These are phyloP conservation scores for Bothia castanella DNA, from an alignment of 1,284 basidiomycete species.

Conservation along the genomic window DNA sequence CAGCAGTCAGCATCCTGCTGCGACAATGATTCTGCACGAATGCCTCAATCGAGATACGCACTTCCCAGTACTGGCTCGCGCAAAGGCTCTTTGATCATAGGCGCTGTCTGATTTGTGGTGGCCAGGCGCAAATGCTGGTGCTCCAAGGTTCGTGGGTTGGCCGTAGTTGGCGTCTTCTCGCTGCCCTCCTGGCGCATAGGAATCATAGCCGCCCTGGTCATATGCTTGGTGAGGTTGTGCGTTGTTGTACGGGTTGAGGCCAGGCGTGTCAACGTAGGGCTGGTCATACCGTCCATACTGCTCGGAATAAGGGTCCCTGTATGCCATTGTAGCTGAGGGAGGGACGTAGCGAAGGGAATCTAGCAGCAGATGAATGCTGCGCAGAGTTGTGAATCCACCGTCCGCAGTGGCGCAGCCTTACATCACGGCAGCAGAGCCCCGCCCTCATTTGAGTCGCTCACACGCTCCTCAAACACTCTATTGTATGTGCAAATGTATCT, in stretches of 20 bases:
- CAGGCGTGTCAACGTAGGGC: constrained; percentile 38
- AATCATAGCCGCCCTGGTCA: constrained; percentile 43
- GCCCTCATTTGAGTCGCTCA: constrained; percentile 2
- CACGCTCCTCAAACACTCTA: constrained; percentile 4
- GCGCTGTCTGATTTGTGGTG: constrained; percentile 26
- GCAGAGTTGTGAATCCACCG: constrained; percentile 9
- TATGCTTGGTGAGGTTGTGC: constrained; percentile 48
- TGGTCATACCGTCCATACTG: constrained; percentile 39
- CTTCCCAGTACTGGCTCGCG: constrained; percentile 29
- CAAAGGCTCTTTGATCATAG: constrained; percentile 42
- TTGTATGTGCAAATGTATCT: constrained; percentile 3
- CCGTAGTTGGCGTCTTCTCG: constrained; percentile 40
- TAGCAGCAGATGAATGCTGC: constrained; percentile 21
- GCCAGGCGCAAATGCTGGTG: constrained; percentile 20
- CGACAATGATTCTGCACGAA: neutral
- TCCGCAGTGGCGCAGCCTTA: constrained; percentile 12
- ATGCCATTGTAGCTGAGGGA: constrained; percentile 34
- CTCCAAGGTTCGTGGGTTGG: constrained; percentile 22
- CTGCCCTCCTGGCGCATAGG: constrained; percentile 39
- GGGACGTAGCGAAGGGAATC: neutral
- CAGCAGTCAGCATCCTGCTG: constrained; percentile 10
- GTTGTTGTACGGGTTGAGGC: constrained; percentile 49
- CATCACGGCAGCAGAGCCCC: neutral
- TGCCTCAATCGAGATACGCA: constrained; percentile 22
- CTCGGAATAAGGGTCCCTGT: constrained; percentile 50